phyloP scores from a whole-genome alignment of 306 rosid genomes.

The Canavalia gladiata region DNA sequence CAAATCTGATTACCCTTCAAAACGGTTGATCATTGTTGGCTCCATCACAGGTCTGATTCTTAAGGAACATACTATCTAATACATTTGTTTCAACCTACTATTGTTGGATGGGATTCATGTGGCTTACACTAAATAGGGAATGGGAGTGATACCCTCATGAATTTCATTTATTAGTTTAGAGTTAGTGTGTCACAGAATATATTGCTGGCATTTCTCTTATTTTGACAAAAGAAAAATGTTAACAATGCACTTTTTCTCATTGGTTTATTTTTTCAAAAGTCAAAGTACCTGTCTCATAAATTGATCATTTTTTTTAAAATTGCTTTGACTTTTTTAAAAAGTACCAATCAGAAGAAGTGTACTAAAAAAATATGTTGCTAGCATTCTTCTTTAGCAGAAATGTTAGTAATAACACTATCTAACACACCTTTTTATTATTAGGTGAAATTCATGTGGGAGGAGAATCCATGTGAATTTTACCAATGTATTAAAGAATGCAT shows the following conservation, averaged over 20 bases:
- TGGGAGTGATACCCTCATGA: neutral
- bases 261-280: too few relatives aligned
- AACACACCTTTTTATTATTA: neutral
- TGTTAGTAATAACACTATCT: too few relatives aligned
- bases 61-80: neutral
- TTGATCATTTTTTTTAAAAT: too few relatives aligned
- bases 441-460: neutral
- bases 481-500: neutral
- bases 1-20: conserved; percentile 85
- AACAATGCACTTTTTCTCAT: too few relatives aligned
- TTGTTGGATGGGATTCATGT: neutral
- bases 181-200: neutral
- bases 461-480: neutral
- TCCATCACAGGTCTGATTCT: conserved; percentile 76
- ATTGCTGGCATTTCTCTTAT: neutral
- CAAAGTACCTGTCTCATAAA: too few relatives aligned
- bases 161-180: neutral
- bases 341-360: too few relatives aligned
- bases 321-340: too few relatives aligned
- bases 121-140: neutral
- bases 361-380: neutral
- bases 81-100: neutral
- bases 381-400: neutral
- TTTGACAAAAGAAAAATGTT: neutral
- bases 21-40: conserved; percentile 82